Evolutionary conservation across 179 eudicot genomes (phyloP).

Genomic region (Silene noctiflora): DNA sequence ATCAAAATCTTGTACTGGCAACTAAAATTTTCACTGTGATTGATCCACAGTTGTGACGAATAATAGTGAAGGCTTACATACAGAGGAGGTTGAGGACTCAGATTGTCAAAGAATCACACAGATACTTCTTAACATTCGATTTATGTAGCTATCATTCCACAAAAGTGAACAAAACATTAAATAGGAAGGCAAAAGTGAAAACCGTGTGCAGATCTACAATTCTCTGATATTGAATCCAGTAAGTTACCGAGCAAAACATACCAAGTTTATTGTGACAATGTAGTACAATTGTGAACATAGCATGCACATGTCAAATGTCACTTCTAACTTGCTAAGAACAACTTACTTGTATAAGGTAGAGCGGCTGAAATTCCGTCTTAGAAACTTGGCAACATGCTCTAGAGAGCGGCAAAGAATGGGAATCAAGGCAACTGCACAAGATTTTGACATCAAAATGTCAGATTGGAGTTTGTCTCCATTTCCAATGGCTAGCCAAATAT

Average conservation of each 20-base stretch:
- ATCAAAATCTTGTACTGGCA: neutral
- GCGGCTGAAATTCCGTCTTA: conserved; percentile 76
- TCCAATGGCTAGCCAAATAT: neutral
- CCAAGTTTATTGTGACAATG: neutral
- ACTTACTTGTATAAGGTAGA: conserved; percentile 74
- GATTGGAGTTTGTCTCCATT: neutral
- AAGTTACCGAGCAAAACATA: neutral
- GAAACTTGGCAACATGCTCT: conserved; percentile 86
- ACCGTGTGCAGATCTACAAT: neutral
- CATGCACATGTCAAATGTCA: neutral
- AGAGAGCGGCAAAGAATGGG: conserved; percentile 77
- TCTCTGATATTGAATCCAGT: neutral
- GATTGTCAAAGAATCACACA: neutral
- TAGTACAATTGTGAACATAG: neutral
- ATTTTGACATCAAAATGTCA: conserved; percentile 19
- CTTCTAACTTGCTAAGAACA: neutral
- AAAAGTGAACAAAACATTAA: neutral
- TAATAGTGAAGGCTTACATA: neutral
- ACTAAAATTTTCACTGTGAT: neutral
- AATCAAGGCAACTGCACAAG: conserved; percentile 74
- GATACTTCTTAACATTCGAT: neutral
- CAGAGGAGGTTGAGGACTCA: neutral
- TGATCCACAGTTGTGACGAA: neutral
- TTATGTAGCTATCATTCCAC: neutral
- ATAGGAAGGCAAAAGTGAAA: neutral